phyloP scores from a whole-genome alignment of 2,329 filamentous ascomycete species.

The Stemphylium lycopersici region DNA sequence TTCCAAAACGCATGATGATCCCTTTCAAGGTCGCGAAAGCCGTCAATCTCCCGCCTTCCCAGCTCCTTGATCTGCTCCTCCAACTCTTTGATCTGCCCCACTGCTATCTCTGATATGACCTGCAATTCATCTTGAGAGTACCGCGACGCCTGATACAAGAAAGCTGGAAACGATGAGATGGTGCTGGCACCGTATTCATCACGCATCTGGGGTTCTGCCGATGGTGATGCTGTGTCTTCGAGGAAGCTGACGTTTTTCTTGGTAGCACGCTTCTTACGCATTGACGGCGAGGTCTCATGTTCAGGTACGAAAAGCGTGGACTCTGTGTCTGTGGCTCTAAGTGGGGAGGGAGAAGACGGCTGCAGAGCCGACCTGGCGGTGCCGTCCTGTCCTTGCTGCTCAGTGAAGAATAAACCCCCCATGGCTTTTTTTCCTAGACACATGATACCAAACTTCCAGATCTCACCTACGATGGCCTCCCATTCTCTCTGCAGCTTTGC shows the following conservation, averaged over 20 bases:
- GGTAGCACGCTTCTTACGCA: not conserved
- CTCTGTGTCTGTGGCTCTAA: conserved; percentile 7
- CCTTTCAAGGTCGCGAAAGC: conserved; percentile 28
- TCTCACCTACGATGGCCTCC: conserved; percentile 36
- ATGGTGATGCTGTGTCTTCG: not conserved
- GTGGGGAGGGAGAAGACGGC: conserved; percentile 1
- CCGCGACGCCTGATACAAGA: conserved; percentile 24
- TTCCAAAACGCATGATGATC: conserved; percentile 33
- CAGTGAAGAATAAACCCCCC: conserved; percentile 22
- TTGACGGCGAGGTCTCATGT: conserved; percentile 8
- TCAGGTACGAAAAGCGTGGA: conserved; percentile 29
- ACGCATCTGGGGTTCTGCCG: not conserved
- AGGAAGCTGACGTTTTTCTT: conserved; percentile 38
- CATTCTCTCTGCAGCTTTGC: conserved; percentile 31
- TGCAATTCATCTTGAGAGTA: conserved; percentile 10
- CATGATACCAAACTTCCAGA: conserved; percentile 34
- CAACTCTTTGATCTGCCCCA: conserved; percentile 20
- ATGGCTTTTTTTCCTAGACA: conserved; percentile 33
- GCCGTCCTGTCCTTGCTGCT: not conserved
- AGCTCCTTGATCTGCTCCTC: conserved; percentile 21
- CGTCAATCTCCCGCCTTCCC: conserved; percentile 27
- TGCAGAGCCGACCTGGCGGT: not conserved
- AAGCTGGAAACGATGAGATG: conserved; percentile 18
- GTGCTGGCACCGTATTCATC: not conserved
- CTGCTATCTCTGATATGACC: conserved; percentile 15